Base-by-base conservation (phyloP, 352 stramenopile genomes). In the Globisporangium viniferum region DNA sequence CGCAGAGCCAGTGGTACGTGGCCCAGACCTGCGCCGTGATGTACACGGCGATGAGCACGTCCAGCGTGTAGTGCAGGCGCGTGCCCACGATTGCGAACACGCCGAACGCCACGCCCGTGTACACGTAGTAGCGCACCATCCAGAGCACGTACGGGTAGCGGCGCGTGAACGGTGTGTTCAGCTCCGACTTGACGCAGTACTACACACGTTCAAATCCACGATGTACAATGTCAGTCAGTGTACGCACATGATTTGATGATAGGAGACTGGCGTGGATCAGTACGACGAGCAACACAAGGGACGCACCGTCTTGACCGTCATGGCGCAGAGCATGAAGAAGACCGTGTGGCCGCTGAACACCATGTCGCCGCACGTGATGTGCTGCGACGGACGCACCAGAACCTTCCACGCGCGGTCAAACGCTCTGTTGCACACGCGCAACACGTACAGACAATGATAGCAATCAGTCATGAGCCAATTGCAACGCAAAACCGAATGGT, bases 281-380 rank as follows among this genome's bases (percentile, higher is more conserved):
- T 29, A 65, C 18, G 18, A 36, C n/a, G 46, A 18, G 4, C 55
- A 18, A 9, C 46, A 33, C 39, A 54, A 51, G 24, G 14, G 22
- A 35, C 64, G 57, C 33, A 62, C 56, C 56, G 56, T 62, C 71
- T 80, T 82, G 59, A 92, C 84, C 44, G 92, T 85, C 82, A 93
- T 93, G 62, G 77, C 80, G 69, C 84, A 94, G 49, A 96, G 81
- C 74, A 94, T 83, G 36, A 96, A 75, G 73, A 94, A 96, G 14
- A 96, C 88, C 10, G 85, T 84, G 72, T 96, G 88, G 48, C 88
- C 88, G 68, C 88, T 96, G 74, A 96, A 96, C 73, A 96, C 79
- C 88, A 96, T 96, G 62, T 96, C 88, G 66, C 88, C 88, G 68
- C 88, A 96, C 7, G 88, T 96, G 67, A 96, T 96, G 74, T 96